Conservation (phyloP, 2,329 filamentous ascomycete species). For the Sarocladium brachiariae region DNA sequence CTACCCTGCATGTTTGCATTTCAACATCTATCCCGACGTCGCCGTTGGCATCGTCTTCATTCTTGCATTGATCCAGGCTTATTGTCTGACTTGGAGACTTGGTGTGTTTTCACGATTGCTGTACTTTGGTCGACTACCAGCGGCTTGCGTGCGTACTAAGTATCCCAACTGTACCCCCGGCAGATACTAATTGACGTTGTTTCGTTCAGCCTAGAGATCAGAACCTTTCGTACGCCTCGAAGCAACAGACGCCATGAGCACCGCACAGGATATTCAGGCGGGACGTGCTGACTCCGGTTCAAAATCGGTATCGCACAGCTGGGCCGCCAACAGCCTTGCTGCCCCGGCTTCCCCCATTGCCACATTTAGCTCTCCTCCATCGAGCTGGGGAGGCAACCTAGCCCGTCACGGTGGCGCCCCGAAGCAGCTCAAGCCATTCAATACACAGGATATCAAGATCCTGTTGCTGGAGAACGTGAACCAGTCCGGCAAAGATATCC, state of each 20-base stretch:
- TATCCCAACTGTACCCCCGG: too few species aligned
- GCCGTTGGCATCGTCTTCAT: too few species aligned
- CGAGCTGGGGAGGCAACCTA: constrained; percentile 48
- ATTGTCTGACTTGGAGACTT: too few species aligned
- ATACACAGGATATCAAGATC: constrained; percentile 94
- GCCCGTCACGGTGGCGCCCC: constrained; percentile 23
- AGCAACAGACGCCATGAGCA: background rate
- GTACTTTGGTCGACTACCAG: too few species aligned
- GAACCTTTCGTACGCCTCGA: too few species aligned
- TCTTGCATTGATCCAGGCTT: too few species aligned
- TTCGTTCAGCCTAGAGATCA: too few species aligned
- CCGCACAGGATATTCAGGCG: constrained; percentile 5
- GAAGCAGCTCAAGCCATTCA: constrained; percentile 91
- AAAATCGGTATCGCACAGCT: constrained; percentile 3
- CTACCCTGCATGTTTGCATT: background rate
- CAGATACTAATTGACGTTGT: too few species aligned
- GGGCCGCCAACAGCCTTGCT: constrained; percentile 3
- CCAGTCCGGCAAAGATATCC: constrained; percentile 75
- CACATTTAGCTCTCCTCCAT: constrained; percentile 16
- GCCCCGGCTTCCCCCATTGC: constrained; percentile 7
- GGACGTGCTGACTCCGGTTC: background rate
- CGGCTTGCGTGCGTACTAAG: too few species aligned
- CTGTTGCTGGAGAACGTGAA: constrained; percentile 95
- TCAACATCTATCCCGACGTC: constrained; percentile 1
- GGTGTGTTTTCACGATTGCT: too few species aligned